Evolutionary conservation across 495 filamentous ascomycete species (phyloP).

Genomic region (Mycothermus thermophilus): DNA sequence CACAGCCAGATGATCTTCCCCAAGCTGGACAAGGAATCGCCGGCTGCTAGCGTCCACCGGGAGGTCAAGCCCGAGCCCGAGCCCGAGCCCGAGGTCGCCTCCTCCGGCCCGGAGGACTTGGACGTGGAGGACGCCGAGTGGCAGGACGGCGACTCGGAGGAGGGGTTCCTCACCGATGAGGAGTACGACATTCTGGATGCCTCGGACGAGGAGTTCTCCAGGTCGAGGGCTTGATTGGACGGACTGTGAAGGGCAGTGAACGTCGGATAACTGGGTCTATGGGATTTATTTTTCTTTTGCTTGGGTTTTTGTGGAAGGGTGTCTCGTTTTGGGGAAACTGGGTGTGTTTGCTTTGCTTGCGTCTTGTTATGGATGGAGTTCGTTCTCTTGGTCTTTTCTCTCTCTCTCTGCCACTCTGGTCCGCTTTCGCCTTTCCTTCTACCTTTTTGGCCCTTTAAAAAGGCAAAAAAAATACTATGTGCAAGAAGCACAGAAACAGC

Average conservation of each 20-base stretch:
- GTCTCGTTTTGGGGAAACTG: too few species aligned
- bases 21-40: constrained; percentile 88
- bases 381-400: too few species aligned
- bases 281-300: too few species aligned
- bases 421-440: too few species aligned
- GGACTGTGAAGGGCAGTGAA: constrained; percentile 26
- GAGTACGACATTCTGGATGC: constrained; percentile 96
- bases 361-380: too few species aligned
- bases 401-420: too few species aligned
- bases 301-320: too few species aligned
- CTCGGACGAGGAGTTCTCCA: constrained; percentile 69
- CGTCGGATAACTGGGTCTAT: not conserved
- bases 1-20: constrained; percentile 88
- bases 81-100: constrained; percentile 3
- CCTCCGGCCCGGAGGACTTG: constrained; percentile 50
- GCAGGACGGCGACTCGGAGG: constrained; percentile 44
- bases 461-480: too few species aligned
- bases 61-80: constrained; percentile 19
- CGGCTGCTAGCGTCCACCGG: constrained; percentile 62
- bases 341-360: too few species aligned
- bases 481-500: too few species aligned
- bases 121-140: constrained; percentile 44
- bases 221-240: too few species aligned
- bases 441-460: too few species aligned
- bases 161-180: constrained; percentile 83